These are phyloP conservation scores for Fusarium sp. DNA, from an alignment of 2,329 filamentous ascomycete species.

Conservation along the genomic window DNA sequence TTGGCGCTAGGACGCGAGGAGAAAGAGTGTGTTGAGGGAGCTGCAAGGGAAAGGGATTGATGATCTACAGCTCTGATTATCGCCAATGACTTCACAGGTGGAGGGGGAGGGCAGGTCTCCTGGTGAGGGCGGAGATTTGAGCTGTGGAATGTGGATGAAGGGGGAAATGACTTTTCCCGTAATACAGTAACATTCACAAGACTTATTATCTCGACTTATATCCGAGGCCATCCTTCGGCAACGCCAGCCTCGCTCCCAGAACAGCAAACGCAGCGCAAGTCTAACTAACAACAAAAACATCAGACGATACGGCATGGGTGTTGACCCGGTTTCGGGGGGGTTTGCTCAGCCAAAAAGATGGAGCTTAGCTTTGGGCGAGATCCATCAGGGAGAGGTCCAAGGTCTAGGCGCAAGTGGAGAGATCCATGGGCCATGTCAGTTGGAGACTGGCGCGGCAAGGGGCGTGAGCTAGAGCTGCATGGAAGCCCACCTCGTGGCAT, in stretches of 20 bases:
- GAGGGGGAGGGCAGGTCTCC: not conserved
- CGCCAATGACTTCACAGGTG: slow-evolving; percentile 31
- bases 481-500: slow-evolving; percentile 41
- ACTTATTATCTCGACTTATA: not conserved
- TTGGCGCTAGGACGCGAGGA: slow-evolving; percentile 19
- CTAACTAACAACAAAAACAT: slow-evolving; percentile 14
- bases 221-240: slow-evolving; percentile 1
- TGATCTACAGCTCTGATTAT: slow-evolving; percentile 21
- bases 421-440: slow-evolving; percentile 16
- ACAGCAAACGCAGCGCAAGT: not conserved
- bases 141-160: not conserved
- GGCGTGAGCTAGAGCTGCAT: slow-evolving; percentile 39
- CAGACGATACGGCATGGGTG: slow-evolving; percentile 25
- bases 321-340: slow-evolving; percentile 29
- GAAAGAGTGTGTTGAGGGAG: slow-evolving; percentile 8
- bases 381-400: slow-evolving; percentile 7
- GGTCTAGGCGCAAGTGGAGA: slow-evolving; percentile 38
- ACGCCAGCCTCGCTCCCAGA: slow-evolving; percentile 6
- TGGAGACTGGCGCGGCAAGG: slow-evolving; percentile 37
- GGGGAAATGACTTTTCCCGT: not conserved
- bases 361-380: slow-evolving; percentile 6
- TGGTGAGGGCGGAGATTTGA: slow-evolving; percentile 3
- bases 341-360: slow-evolving; percentile 1
- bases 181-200: not conserved
- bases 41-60: slow-evolving; percentile 30